These are phyloP conservation scores for Debaryomyces maramus DNA, from an alignment of 805 yeast species.

Conservation along the genomic window DNA sequence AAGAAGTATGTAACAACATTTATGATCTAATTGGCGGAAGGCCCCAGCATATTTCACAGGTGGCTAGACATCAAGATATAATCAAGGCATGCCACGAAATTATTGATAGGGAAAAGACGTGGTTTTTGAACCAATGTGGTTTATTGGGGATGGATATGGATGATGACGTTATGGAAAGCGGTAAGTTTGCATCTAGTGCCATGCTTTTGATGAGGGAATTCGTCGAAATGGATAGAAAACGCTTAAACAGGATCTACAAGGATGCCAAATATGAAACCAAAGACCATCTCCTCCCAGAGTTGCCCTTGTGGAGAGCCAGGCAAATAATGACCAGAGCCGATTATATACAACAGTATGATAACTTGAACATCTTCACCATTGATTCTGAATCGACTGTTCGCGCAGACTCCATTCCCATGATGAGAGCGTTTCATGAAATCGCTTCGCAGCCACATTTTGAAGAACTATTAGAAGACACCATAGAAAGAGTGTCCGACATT, in stretches of 20 bases:
- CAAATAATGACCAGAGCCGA: constrained; percentile 86
- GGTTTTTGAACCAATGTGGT: constrained; percentile 85
- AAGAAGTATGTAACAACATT: constrained; percentile 48
- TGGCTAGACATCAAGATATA: constrained; percentile 57
- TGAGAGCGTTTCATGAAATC: constrained; percentile 84
- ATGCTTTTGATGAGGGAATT: constrained; percentile 70
- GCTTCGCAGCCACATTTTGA: constrained; percentile 71
- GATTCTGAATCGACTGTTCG: constrained; percentile 71
- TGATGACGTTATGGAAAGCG: constrained; percentile 84
- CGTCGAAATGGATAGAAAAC: constrained; percentile 61
- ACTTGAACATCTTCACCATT: constrained; percentile 74
- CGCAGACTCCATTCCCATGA: constrained; percentile 86
- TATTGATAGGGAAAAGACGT: constrained; percentile 78
- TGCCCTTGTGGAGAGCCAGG: constrained; percentile 81
- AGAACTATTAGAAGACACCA: constrained; percentile 60
- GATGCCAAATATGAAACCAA: constrained; percentile 14
- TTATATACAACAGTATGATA: constrained; percentile 72
- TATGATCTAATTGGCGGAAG: constrained; percentile 79
- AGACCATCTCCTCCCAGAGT: constrained; percentile 63
- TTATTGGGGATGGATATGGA: constrained; percentile 77
- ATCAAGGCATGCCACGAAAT: constrained; percentile 63
- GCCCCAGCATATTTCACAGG: constrained; percentile 78
- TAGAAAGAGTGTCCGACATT: constrained; percentile 68
- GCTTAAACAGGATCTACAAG: constrained; percentile 25
- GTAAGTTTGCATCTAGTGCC: constrained; percentile 72